Evolutionary conservation across 768 basidiomycete genomes (phyloP).

Genomic region (Amanita jacksonii): DNA sequence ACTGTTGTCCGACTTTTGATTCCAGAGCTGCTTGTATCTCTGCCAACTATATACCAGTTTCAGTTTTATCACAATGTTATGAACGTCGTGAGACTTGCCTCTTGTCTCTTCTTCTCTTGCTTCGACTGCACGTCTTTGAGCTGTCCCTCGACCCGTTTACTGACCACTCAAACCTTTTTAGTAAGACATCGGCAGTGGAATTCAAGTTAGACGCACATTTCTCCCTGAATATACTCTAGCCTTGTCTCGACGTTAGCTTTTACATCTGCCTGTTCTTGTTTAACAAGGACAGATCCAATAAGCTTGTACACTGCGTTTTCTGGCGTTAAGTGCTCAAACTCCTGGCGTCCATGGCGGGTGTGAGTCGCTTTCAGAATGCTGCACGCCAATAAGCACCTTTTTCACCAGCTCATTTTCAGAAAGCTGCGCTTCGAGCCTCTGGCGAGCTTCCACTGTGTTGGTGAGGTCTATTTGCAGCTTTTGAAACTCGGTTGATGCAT

Average conservation of each 20-base stretch:
- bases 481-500: constrained; percentile 66
- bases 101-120: constrained; percentile 72
- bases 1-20: constrained; percentile 25
- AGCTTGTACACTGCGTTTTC: constrained; percentile 85
- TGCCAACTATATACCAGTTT: constrained; percentile 38
- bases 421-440: constrained; percentile 82
- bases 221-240: constrained; percentile 76
- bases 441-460: constrained; percentile 66
- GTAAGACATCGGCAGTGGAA: background rate
- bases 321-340: constrained; percentile 65
- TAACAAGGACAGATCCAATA: constrained; percentile 82
- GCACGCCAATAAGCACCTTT: constrained; percentile 40
- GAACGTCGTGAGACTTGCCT: constrained; percentile 38
- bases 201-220: constrained; percentile 53
- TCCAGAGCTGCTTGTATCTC: constrained; percentile 55
- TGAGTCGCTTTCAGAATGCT: no score
- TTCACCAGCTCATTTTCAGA: constrained; percentile 90
- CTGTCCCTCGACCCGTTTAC: constrained; percentile 71
- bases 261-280: constrained; percentile 84
- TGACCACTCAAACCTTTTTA: constrained; percentile 11
- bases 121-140: constrained; percentile 71
- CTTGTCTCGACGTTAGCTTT: constrained; percentile 84
- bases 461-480: constrained; percentile 71
- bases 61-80: constrained; percentile 8
- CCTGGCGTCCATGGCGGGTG: constrained; percentile 37